Evolutionary conservation across 2,329 filamentous ascomycete genomes (phyloP), one percentile per base, ranked within the genome.

Genomic region (Hypoxylon sp.): DNA sequence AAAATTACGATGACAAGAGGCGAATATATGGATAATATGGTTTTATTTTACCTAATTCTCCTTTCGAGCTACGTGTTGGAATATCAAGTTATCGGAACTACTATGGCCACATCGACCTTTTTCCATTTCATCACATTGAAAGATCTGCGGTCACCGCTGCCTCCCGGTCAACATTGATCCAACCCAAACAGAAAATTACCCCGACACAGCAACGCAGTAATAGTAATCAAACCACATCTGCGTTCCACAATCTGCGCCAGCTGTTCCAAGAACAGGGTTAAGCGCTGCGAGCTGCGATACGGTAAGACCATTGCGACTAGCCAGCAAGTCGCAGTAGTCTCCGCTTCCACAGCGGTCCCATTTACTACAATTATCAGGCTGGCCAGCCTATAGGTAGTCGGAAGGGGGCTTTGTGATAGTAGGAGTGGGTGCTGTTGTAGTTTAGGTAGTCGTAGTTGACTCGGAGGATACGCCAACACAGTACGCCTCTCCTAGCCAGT

Each of bases 401-500:
- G 11, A 36, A 8, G 32, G 38, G 16, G 38, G 38, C 27, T 42
- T 23, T 42, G 38, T 31, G 17, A 23, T 13, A n/a, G 38, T 34
- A 4, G 38, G 29, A 7, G 27, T 17, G 31, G 38, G 26, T 31
- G 25, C 6, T 31, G 27, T 31, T 42, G 38, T 42, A 23, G 16
- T 31, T 31, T 25, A 12, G 27, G 31, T 45, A 16, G 7, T 34
- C 9, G 12, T 34, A 12, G 11, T 7, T 15, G 34, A 23, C 12
- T 20, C 15, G 5, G 42, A 31, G 8, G 46, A 51, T 31, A 59
- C 53, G 5, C 63, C 61, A 7, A 64, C 60, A 40, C 61, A 66
- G 44, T 65, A 66, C 4, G 59, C 55, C 19, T 64, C 46, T 5
- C 59, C 63, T 7, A 61, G 11, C 63, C 63, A 64, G 45, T 62